phyloP scores from a whole-genome alignment of 306 rosid genomes.

The Notholithocarpus densiflorus region DNA sequence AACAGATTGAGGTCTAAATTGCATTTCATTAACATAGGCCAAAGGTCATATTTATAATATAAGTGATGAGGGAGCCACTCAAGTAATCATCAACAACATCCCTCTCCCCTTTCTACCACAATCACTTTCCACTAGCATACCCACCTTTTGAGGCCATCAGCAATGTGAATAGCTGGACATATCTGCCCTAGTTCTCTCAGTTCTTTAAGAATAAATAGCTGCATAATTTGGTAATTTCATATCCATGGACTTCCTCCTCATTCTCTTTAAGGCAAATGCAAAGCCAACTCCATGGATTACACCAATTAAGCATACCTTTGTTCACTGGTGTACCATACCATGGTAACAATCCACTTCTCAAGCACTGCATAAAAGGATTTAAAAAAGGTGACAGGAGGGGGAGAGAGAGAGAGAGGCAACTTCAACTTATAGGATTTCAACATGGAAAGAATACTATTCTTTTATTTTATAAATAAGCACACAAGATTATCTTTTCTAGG shows the following conservation, averaged over 20 bases:
- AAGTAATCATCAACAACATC: no score
- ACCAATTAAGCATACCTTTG: not conserved
- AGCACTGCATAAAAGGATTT: no score
- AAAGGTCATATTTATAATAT: not conserved
- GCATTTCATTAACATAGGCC: not conserved
- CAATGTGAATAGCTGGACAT: not conserved
- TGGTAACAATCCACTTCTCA: not conserved
- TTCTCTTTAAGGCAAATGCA: not conserved
- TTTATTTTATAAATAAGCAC: no score
- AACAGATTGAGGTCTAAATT: constrained; percentile 2
- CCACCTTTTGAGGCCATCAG: not conserved
- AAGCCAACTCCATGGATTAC: not conserved
- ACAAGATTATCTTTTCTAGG: no score
- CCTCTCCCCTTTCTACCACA: no score
- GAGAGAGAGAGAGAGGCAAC: no score
- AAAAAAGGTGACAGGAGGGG: no score
- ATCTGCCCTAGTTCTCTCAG: not conserved
- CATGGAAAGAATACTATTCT: no score
- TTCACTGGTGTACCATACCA: not conserved
- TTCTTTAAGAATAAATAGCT: not conserved
- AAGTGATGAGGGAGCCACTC: no score
- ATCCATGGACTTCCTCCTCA: not conserved
- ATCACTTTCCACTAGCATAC: no score
- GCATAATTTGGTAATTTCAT: not conserved
- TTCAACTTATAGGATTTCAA: no score